Conservation (phyloP, 345 rosid species). For the Turritis glabra region DNA sequence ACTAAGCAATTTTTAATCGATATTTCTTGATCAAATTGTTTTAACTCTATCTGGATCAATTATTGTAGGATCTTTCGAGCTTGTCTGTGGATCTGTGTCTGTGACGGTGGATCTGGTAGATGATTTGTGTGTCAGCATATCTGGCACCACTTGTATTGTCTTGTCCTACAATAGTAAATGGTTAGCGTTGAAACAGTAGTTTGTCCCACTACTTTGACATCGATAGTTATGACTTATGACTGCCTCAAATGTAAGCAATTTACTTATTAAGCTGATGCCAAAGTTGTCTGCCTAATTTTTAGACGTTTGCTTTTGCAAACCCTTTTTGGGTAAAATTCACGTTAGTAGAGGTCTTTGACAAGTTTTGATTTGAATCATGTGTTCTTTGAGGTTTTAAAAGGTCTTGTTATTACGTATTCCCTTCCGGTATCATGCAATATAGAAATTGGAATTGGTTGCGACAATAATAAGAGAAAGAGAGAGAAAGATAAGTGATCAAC, state of each 20-base stretch:
- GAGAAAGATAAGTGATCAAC: background rate
- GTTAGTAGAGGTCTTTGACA: background rate
- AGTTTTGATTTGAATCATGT: background rate
- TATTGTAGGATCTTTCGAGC: background rate
- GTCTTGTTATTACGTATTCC: background rate
- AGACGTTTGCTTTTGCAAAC: background rate
- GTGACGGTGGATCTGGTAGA: constrained; percentile 28
- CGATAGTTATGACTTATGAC: background rate
- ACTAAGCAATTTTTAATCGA: constrained; percentile 8
- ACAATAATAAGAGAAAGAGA: background rate
- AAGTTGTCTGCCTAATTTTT: constrained; percentile 5
- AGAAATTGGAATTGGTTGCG: background rate
- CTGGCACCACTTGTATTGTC: constrained; percentile 13
- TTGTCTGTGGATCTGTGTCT: constrained; percentile 22
- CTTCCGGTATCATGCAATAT: background rate
- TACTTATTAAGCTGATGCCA: background rate
- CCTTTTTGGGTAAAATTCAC: background rate
- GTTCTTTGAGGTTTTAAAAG: background rate
- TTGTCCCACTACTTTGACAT: constrained; percentile 31
- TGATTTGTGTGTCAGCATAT: background rate
- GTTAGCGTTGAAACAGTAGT: constrained; percentile 22
- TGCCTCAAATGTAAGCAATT: background rate
- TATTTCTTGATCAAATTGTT: constrained; percentile 4
- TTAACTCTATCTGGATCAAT: background rate
- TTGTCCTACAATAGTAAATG: constrained; percentile 26